A percentile compares a stretch with the other conserved stretches of the same genome.
phyloP scores from a whole-genome alignment of 202 grass and related monocot species.

The Setaria italica region DNA sequence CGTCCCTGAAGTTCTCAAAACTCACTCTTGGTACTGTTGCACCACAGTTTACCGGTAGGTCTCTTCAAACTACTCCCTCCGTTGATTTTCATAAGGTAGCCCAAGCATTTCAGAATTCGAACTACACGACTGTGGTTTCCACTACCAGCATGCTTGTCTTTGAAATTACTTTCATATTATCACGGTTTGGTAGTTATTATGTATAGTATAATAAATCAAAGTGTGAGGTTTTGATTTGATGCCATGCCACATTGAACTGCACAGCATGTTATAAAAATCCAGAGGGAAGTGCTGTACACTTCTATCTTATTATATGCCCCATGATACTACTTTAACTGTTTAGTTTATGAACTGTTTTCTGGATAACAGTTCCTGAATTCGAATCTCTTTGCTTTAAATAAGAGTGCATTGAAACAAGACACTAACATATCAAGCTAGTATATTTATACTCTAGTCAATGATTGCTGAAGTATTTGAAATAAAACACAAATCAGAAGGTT shows the following conservation, averaged over 20 bases:
- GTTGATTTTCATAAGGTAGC: slow-evolving; percentile 13
- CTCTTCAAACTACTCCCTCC: slow-evolving; percentile 19
- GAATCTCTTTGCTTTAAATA: slow-evolving; percentile 18
- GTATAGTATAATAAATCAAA: neutral
- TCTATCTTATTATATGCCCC: slow-evolving; percentile 17
- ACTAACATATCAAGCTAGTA: neutral
- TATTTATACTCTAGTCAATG: neutral
- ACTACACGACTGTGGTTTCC: neutral
- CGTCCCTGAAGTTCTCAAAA: slow-evolving; percentile 96
- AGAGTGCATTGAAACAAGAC: neutral
- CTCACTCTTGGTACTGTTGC: slow-evolving; percentile 93
- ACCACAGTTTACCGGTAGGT: slow-evolving; percentile 92
- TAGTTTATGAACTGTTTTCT: slow-evolving; percentile 22
- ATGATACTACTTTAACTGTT: slow-evolving; percentile 9
- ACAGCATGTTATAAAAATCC: neutral
- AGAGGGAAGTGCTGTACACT: neutral
- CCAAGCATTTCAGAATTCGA: neutral
- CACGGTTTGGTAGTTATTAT: neutral
- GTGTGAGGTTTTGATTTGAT: neutral
- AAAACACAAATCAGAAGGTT: neutral
- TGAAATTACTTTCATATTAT: neutral
- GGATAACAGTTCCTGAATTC: neutral
- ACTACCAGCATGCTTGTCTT: neutral
- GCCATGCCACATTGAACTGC: neutral
- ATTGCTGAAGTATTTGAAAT: neutral